phyloP scores from a whole-genome alignment of 768 basidiomycete genomes.

The Phlebiopsis gigantea region DNA sequence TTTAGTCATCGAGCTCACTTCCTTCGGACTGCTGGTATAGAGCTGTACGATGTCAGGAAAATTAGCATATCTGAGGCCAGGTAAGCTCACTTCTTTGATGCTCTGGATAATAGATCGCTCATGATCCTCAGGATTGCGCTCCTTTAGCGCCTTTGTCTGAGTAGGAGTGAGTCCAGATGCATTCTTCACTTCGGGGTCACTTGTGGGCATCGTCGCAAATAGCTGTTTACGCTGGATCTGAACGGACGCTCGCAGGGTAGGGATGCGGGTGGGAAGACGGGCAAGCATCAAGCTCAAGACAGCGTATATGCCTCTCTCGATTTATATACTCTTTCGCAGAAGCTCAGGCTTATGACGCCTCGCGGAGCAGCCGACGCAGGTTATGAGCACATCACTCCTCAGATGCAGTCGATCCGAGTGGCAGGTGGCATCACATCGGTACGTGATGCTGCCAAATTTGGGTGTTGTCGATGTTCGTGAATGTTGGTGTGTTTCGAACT shows the following conservation, averaged over 20 bases:
- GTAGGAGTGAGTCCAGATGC: conserved; percentile 35
- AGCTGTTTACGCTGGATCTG: not conserved
- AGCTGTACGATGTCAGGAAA: conserved; percentile 18
- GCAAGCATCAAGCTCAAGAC: not conserved
- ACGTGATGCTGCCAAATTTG: too few relatives aligned
- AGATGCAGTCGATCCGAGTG: too few relatives aligned
- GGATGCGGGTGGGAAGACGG: not conserved
- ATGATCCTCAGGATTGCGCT: conserved; percentile 29
- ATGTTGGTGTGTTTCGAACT: too few relatives aligned
- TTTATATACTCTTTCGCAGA: not conserved
- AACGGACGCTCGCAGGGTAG: not conserved
- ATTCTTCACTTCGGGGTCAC: conserved; percentile 25
- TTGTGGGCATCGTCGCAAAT: conserved; percentile 17
- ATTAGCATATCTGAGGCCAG: not conserved
- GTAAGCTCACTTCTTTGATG: conserved; percentile 33
- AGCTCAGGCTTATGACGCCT: too few relatives aligned
- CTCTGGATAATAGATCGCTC: conserved; percentile 34
- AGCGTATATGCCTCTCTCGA: too few relatives aligned
- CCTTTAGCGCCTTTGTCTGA: conserved; percentile 33
- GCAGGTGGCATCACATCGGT: too few relatives aligned
- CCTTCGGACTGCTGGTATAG: conserved; percentile 34
- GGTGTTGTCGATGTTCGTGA: too few relatives aligned
- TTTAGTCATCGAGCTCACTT: conserved; percentile 19
- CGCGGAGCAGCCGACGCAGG: too few relatives aligned
- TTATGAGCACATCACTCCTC: not conserved